Conservation (phyloP, 2,329 filamentous ascomycete species). For the Trematosphaeria pertusa region DNA sequence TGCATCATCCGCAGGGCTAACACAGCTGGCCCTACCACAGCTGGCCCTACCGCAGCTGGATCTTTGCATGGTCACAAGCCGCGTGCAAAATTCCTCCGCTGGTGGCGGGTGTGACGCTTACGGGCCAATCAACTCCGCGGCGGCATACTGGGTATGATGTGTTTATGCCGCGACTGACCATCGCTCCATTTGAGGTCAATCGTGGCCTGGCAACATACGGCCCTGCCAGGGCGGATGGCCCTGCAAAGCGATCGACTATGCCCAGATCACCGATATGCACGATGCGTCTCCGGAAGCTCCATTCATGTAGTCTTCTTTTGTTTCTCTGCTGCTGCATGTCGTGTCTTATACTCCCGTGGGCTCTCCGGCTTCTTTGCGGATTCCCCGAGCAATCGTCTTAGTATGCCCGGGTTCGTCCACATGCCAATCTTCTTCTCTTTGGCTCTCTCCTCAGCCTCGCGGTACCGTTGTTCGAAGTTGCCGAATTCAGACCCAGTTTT, state of each 20-base stretch:
- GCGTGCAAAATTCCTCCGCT: conserved; percentile 16
- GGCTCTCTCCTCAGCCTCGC: conserved; percentile 65
- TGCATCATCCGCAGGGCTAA: conserved; percentile 13
- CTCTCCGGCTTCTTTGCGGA: conserved; percentile 70
- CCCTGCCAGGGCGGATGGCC: too few species aligned
- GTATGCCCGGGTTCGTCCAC: conserved; percentile 66
- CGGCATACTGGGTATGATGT: neutral
- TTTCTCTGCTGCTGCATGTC: conserved; percentile 55
- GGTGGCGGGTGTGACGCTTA: conserved; percentile 1
- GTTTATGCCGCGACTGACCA: too few species aligned
- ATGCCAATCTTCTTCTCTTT: conserved; percentile 58
- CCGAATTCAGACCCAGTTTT: conserved; percentile 92
- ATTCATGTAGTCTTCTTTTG: conserved; percentile 40
- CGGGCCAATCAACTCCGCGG: conserved; percentile 7
- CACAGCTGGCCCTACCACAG: too few species aligned
- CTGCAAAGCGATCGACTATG: too few species aligned
- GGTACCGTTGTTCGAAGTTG: conserved; percentile 66
- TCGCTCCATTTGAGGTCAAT: too few species aligned
- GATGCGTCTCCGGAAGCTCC: too few species aligned
- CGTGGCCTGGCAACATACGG: too few species aligned
- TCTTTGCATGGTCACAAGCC: conserved; percentile 15
- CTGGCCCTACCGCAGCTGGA: conserved; percentile 6
- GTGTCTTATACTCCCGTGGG: conserved; percentile 84
- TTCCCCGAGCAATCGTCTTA: conserved; percentile 56
- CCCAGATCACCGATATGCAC: too few species aligned